Conservation (phyloP, 2,329 filamentous ascomycete species). For the Alternaria triticina region DNA sequence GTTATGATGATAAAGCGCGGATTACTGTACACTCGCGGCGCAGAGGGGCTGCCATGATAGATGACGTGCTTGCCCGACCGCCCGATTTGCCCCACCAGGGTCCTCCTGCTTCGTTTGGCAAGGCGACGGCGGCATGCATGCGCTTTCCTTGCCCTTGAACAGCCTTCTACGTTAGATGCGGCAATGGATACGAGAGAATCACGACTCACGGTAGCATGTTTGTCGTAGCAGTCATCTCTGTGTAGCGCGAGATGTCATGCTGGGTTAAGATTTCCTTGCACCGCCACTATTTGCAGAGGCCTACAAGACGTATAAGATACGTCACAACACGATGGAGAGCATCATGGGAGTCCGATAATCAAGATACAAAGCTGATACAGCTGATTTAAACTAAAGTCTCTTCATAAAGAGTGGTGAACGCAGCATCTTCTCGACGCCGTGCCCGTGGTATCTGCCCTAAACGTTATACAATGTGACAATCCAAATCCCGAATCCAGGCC, state of each 20-base stretch:
- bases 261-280: neutral
- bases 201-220: neutral
- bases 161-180: neutral
- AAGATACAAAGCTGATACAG: slow-evolving; percentile 17
- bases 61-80: slow-evolving; percentile 33
- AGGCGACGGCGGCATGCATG: neutral
- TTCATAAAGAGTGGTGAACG: slow-evolving; percentile 3
- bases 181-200: neutral
- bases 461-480: slow-evolving; percentile 5
- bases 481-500: slow-evolving; percentile 1
- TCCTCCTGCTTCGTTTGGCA: slow-evolving; percentile 15
- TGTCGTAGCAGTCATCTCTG: neutral
- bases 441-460: slow-evolving; percentile 10
- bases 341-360: neutral
- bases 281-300: neutral
- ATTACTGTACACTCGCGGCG: slow-evolving; percentile 21
- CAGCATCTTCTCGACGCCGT: slow-evolving; percentile 1
- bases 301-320: neutral
- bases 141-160: neutral
- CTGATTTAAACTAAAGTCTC: slow-evolving; percentile 31
- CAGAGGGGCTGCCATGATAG: slow-evolving; percentile 20
- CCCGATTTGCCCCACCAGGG: slow-evolving; percentile 21
- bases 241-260: neutral
- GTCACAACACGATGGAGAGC: neutral
- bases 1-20: slow-evolving; percentile 33